Percentiles rank a stretch among this genome's conserved stretches.
Conservation (phyloP, 1,284 basidiomycete genomes). For the Pseudozyma hubeiensis region DNA sequence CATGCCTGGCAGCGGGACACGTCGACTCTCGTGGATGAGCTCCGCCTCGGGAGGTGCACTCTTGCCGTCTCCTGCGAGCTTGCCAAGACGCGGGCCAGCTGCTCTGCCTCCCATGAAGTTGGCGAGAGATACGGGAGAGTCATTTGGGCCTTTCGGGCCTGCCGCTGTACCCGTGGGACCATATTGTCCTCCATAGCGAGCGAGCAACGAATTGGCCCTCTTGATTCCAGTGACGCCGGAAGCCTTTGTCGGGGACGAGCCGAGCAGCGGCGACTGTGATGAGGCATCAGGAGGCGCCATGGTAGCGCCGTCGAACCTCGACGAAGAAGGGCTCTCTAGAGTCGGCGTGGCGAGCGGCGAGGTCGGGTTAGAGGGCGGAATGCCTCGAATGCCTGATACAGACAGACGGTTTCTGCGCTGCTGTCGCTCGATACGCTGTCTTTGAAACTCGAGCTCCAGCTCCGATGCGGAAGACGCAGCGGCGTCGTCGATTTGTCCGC, state of each 20-base stretch:
- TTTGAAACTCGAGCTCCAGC: slow-evolving; percentile 41
- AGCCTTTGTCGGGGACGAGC: slow-evolving; percentile 39
- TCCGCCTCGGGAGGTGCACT: slow-evolving; percentile 59
- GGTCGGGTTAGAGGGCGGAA: slow-evolving; percentile 35
- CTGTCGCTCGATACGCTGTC: slow-evolving; percentile 42
- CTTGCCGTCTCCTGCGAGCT: slow-evolving; percentile 63
- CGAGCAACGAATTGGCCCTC: slow-evolving; percentile 55
- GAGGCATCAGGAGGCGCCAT: slow-evolving; percentile 36
- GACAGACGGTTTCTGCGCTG: slow-evolving; percentile 40
- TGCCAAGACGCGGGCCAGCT: slow-evolving; percentile 63
- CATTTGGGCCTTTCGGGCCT: slow-evolving; percentile 30
- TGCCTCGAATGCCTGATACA: slow-evolving; percentile 41
- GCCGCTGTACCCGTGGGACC: slow-evolving; percentile 65
- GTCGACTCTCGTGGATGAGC: slow-evolving; percentile 51
- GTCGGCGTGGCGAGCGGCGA: slow-evolving; percentile 39
- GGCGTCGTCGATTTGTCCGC: slow-evolving; percentile 3
- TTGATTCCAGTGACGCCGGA: slow-evolving; percentile 39
- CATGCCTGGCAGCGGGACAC: slow-evolving; percentile 53
- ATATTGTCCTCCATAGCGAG: slow-evolving; percentile 63
- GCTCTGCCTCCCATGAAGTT: slow-evolving; percentile 67
- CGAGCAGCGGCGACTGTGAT: slow-evolving; percentile 32
- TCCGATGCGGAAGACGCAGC: slow-evolving; percentile 25
- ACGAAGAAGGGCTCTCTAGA: slow-evolving; percentile 13
- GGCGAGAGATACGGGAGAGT: slow-evolving; percentile 62
- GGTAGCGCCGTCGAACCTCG: slow-evolving; percentile 3